phyloP scores from a whole-genome alignment of 495 filamentous ascomycete species.

The Penicillium ochrochloron region DNA sequence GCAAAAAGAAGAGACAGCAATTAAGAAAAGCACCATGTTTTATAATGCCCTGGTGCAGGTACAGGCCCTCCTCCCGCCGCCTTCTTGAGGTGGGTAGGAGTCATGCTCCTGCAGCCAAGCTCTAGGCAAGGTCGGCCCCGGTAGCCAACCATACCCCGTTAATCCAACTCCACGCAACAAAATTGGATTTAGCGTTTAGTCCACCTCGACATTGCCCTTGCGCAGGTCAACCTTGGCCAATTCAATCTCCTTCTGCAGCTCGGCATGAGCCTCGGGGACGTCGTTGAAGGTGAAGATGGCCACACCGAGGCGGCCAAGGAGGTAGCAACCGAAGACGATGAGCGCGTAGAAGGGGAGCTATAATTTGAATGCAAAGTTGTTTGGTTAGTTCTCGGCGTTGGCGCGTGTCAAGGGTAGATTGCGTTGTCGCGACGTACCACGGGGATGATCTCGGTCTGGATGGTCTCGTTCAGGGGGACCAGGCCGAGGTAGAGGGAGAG shows the following conservation, averaged over 20 bases:
- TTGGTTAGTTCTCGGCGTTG: background rate
- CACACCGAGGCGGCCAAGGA: conserved; percentile 87
- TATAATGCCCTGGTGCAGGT: conserved; percentile 12
- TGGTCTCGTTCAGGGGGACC: conserved; percentile 75
- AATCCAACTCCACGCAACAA: background rate
- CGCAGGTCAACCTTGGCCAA: conserved; percentile 56
- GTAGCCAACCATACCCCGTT: background rate
- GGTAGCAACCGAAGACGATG: conserved; percentile 90
- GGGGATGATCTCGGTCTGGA: conserved; percentile 58
- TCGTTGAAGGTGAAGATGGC: conserved; percentile 96
- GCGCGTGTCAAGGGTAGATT: conserved; percentile 3
- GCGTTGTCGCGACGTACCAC: conserved; percentile 45
- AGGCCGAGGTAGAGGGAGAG: conserved; percentile 83
- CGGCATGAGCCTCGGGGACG: conserved; percentile 86
- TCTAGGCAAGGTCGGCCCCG: background rate
- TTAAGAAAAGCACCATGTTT: conserved; percentile 19
- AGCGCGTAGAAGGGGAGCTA: conserved; percentile 92
- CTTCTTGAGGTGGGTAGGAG: background rate
- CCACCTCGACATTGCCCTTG: conserved; percentile 53
- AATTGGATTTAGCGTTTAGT: conserved; percentile 35
- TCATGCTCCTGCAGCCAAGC: conserved; percentile 3
- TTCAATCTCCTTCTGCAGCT: conserved; percentile 73
- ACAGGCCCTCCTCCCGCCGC: background rate
- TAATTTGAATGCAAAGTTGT: background rate
- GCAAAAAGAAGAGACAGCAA: conserved; percentile 22